phyloP scores from a whole-genome alignment of 75 land plant species.

The Ceratopteris richardii region DNA sequence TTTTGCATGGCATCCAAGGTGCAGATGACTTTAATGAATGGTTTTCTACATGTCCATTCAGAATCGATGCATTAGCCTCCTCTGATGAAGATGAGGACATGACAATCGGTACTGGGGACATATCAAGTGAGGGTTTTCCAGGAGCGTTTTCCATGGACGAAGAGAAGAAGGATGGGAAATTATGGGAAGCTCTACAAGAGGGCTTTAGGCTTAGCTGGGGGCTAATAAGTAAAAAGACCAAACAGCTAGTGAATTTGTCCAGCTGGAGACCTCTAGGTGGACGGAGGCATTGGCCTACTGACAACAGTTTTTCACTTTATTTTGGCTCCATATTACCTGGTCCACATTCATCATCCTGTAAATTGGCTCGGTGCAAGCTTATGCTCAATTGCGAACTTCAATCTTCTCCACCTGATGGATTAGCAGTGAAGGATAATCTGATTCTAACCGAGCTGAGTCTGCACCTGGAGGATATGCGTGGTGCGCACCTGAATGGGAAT shows the following conservation, averaged over 20 bases:
- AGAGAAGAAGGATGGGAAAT: slow-evolving; percentile 57
- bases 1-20: slow-evolving; percentile 56
- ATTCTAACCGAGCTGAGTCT: slow-evolving; percentile 65
- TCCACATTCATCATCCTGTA: slow-evolving; percentile 28
- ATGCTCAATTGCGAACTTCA: slow-evolving; percentile 36
- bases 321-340: slow-evolving; percentile 63
- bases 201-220: slow-evolving; percentile 62
- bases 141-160: slow-evolving; percentile 29
- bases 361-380: slow-evolving; percentile 51
- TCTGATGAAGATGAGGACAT: slow-evolving; percentile 30
- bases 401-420: too few relatives aligned
- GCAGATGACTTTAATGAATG: slow-evolving; percentile 49
- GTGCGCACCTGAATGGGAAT: slow-evolving; percentile 61
- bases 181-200: slow-evolving; percentile 48
- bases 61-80: slow-evolving; percentile 45
- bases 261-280: slow-evolving; percentile 58
- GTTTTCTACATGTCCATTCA: slow-evolving; percentile 78
- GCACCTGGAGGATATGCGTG: slow-evolving; percentile 70
- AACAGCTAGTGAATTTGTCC: slow-evolving; percentile 51
- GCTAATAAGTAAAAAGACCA: slow-evolving; percentile 36
- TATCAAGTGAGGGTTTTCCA: slow-evolving; percentile 22
- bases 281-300: slow-evolving; percentile 63
- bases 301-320: slow-evolving; percentile 38
- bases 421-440: too few relatives aligned
- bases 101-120: too few relatives aligned